Evolutionary conservation across 2,329 filamentous ascomycete genomes (phyloP).

Genomic region (Ophiostoma australiae): DNA sequence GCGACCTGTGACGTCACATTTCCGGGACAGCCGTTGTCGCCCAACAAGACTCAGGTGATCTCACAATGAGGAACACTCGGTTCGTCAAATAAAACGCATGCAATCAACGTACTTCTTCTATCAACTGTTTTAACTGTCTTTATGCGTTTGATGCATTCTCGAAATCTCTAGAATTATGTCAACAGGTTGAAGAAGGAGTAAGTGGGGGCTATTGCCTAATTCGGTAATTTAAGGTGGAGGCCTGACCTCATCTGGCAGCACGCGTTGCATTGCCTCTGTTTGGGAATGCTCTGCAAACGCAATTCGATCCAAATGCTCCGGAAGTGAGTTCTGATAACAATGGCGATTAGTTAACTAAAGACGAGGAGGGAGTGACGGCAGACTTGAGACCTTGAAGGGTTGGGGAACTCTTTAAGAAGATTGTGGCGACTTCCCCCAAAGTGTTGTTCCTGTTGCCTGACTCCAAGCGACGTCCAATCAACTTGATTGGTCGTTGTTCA

Average conservation of each 20-base stretch:
- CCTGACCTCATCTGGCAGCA: background rate
- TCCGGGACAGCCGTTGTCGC: background rate
- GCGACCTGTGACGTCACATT: background rate
- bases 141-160: background rate
- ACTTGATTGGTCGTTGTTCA: background rate
- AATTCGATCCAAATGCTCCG: background rate
- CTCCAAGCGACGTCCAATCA: background rate
- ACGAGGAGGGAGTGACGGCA: background rate
- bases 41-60: background rate
- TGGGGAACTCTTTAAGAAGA: background rate
- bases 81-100: background rate
- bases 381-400: no score
- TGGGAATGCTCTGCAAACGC: no score
- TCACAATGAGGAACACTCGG: background rate
- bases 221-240: background rate
- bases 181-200: background rate
- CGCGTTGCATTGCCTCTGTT: background rate
- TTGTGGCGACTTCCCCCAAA: background rate
- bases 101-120: background rate
- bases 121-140: background rate
- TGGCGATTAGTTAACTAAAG: background rate
- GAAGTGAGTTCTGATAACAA: background rate
- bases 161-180: background rate
- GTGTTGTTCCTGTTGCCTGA: background rate
- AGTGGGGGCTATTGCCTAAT: background rate